Base-by-base conservation (phyloP, 106 monocot genomes). In the Phalaenopsis aphrodite region DNA sequence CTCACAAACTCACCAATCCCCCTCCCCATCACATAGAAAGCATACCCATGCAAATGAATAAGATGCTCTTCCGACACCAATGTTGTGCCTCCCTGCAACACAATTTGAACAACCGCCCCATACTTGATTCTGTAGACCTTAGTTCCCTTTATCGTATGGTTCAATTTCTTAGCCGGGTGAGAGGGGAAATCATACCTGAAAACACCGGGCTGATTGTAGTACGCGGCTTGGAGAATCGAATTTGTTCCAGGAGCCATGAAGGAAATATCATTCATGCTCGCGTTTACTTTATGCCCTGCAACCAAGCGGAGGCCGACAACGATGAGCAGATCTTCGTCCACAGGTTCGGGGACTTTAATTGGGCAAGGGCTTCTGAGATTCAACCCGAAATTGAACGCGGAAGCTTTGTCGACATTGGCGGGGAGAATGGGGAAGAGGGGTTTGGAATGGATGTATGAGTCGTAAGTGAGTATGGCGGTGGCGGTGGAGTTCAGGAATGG, bases 401-500 rank as follows among this genome's bases (percentile, higher is more conserved):
- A 17, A 49, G 58, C 16, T 2, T 85, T 90, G 73, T 90, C 85
- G 75, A 85, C 85, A 82, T 75, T 85, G n/a, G 85, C 87, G 0
- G 90, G 90, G 49, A 90, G 90, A 4, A 74, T 42, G 0, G 90
- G 87, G 38, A 83, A 66, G 37, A 75, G 55, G 1, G 87, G 83
- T 43, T 36, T 76, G 43, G 55, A 67, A 68, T 19, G 78, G 79
- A 82, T 88, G 78, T 84, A 57, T 18, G 83, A 56, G 24, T 73
- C 72, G 87, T 89, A 93, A 21, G 89, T 81, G 66, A 93, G 67
- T 73, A 91, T 79, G 66, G 91, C 90, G 19, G 93, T 91, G 76
- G 93, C 84, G 71, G 93, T 93, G 84, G 93, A 91, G 87, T 93
- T 87, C 82, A 86, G 87, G 42, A 89, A 86, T 30, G 86, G 37